Conservation (phyloP, 2,329 filamentous ascomycete genomes). For the Cadophora sp. region DNA sequence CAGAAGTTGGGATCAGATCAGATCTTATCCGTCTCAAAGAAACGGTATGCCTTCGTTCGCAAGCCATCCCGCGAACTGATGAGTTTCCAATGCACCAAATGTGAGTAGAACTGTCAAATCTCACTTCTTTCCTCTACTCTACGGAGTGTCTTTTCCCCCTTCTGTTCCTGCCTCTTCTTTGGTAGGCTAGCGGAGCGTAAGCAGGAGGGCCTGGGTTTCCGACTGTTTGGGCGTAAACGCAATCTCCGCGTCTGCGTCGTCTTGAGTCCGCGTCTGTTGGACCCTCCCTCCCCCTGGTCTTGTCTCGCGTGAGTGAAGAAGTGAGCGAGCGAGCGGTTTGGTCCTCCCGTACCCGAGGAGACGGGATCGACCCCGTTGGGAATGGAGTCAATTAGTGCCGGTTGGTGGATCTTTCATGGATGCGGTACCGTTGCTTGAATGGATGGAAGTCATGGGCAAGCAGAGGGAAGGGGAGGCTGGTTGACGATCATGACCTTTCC, state of each 20-base stretch:
- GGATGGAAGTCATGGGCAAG: neutral
- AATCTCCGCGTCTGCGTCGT: conserved; percentile 8
- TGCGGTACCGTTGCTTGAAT: too few relatives aligned
- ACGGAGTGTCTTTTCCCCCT: neutral
- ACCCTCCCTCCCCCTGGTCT: too few relatives aligned
- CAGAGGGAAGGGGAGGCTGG: conserved; percentile 9
- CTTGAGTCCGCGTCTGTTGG: neutral
- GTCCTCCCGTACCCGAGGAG: conserved; percentile 15
- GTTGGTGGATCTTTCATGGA: conserved; percentile 5
- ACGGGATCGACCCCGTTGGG: conserved; percentile 18
- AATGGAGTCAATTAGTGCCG: neutral
- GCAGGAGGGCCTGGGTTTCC: neutral
- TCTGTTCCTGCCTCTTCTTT: neutral
- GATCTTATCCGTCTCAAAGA: neutral
- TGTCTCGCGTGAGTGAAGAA: neutral
- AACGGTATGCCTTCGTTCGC: too few relatives aligned
- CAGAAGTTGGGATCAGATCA: neutral
- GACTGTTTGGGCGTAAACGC: conserved; percentile 4
- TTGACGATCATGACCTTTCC: conserved; percentile 19
- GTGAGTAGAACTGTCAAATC: neutral
- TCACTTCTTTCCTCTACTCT: neutral
- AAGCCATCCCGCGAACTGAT: too few relatives aligned
- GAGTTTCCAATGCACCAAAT: neutral
- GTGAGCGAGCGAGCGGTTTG: neutral
- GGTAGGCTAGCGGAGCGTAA: conserved; percentile 6